Percentiles rank a stretch among this genome's conserved stretches.
These are phyloP conservation scores for Camellia oleifera DNA, from an alignment of 179 eudicot genomes.

Conservation along the genomic window DNA sequence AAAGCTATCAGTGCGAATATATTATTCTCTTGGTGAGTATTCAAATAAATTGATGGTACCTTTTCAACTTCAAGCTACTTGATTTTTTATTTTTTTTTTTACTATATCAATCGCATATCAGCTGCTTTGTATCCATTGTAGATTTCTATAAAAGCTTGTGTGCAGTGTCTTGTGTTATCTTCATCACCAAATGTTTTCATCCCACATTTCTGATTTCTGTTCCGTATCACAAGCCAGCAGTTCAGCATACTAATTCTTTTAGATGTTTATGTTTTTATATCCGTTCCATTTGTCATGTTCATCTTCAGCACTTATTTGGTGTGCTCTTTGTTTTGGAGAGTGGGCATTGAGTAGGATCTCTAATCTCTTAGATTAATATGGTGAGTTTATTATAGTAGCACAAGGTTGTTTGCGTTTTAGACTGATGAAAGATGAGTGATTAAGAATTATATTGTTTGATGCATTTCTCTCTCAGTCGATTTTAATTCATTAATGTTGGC, in stretches of 20 bases:
- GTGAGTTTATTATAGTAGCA: background rate
- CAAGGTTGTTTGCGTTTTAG: background rate
- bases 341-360: background rate
- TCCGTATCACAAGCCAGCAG: background rate
- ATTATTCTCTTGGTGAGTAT: slow-evolving; percentile 53
- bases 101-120: background rate
- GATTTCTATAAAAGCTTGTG: background rate
- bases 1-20: slow-evolving; percentile 39
- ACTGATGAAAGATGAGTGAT: background rate
- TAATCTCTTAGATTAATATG: background rate
- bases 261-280: background rate
- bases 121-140: background rate
- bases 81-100: background rate
- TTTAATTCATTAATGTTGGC: background rate
- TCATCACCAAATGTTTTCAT: background rate
- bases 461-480: background rate
- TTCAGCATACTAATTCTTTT: background rate
- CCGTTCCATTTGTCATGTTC: background rate
- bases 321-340: background rate
- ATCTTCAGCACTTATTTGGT: background rate
- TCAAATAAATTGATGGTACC: background rate
- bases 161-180: background rate
- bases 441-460: background rate
- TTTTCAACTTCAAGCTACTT: background rate
- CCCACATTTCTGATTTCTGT: background rate